A percentile compares a stretch with the other conserved stretches of the same genome.
phyloP scores from a whole-genome alignment of 306 rosid genomes.

The Vigna hirtella region DNA sequence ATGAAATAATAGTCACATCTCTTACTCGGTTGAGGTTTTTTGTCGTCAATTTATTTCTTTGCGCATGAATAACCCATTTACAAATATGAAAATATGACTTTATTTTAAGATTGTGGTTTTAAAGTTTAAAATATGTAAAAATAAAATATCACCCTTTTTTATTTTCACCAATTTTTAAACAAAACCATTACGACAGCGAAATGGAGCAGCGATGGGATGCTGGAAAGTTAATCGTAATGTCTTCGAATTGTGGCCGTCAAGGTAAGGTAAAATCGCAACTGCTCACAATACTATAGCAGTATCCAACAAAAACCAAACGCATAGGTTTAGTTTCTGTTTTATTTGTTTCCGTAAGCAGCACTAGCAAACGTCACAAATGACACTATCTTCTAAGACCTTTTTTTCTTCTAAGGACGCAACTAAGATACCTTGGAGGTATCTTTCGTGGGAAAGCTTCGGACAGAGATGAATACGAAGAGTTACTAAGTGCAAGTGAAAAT shows the following conservation, averaged over 20 bases:
- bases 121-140: too few species aligned
- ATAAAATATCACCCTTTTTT: too few species aligned
- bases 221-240: not conserved
- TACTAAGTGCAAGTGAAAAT: too few species aligned
- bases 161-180: too few species aligned
- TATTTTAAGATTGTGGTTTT: too few species aligned
- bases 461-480: not conserved
- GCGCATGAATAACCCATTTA: not conserved
- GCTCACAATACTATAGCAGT: not conserved
- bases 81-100: too few species aligned
- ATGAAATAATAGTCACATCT: too few species aligned
- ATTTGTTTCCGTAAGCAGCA: not conserved
- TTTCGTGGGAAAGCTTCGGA: not conserved
- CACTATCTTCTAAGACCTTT: not conserved
- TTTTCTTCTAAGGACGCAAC: not conserved
- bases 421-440: not conserved
- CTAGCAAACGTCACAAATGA: not conserved
- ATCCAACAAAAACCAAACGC: not conserved
- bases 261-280: not conserved
- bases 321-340: not conserved
- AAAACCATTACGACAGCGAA: too few species aligned
- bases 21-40: not conserved
- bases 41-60: not conserved
- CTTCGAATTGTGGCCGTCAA: not conserved
- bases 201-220: not conserved